These are phyloP conservation scores for Sugiyamaella novakii DNA, from an alignment of 1,139 yeast genomes.

Conservation along the genomic window DNA sequence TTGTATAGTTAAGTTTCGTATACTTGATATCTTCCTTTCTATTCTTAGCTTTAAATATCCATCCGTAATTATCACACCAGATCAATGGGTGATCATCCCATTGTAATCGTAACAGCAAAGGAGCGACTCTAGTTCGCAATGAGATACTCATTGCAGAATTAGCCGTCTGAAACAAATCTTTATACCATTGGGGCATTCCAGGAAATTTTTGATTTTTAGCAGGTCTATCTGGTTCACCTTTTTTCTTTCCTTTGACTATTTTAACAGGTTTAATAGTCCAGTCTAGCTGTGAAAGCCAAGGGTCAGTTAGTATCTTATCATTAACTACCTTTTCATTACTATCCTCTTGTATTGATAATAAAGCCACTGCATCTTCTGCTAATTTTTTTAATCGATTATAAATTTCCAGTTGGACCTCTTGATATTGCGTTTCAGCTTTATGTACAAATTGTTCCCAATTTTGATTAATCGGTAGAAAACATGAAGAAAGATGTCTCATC, in stretches of 20 bases:
- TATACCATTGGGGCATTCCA: constrained; percentile 95
- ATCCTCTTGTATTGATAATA: constrained; percentile 37
- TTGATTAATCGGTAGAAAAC: constrained; percentile 76
- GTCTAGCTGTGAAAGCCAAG: constrained; percentile 88
- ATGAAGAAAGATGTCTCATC: constrained; percentile 69
- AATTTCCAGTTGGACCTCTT: constrained; percentile 58
- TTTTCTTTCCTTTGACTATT: constrained; percentile 71
- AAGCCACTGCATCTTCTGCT: constrained; percentile 60
- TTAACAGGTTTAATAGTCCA: constrained; percentile 72
- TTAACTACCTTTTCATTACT: background rate
- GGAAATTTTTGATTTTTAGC: constrained; percentile 75
- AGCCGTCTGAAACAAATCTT: constrained; percentile 61
- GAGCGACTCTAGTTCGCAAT: constrained; percentile 73
- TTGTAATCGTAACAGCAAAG: constrained; percentile 69
- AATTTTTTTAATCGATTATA: constrained; percentile 59
- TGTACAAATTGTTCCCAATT: constrained; percentile 72
- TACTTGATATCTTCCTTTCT: constrained; percentile 44
- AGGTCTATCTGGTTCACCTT: constrained; percentile 46
- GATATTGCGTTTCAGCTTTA: constrained; percentile 69
- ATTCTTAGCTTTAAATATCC: constrained; percentile 73
- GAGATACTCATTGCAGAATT: constrained; percentile 57
- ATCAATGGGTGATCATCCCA: constrained; percentile 86
- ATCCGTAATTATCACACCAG: constrained; percentile 80
- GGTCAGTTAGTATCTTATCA: constrained; percentile 50
- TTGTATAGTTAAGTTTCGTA: constrained; percentile 55